Evolutionary conservation across 177 flowering plant species (phyloP).

Genomic region (Vitis hybrid): DNA sequence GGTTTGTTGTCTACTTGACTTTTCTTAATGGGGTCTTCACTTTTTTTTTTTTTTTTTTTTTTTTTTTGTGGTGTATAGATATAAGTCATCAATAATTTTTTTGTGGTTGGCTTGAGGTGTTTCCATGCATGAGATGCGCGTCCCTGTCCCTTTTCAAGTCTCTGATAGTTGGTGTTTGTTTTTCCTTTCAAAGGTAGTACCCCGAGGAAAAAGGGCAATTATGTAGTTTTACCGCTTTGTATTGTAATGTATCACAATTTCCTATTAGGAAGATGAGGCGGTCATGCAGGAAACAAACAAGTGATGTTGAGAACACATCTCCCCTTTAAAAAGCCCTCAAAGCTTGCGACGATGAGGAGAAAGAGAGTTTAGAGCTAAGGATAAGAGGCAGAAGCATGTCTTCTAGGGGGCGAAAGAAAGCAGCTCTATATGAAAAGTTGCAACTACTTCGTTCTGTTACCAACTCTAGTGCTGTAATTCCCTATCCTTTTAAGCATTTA

Average conservation of each 20-base stretch:
- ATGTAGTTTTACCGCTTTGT: conserved; percentile 3
- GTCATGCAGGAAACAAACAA: conserved; percentile 24
- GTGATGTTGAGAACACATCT: background rate
- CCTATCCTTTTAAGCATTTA: background rate
- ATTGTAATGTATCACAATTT: background rate
- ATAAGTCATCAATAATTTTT: background rate
- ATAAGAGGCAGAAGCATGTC: conserved; percentile 13
- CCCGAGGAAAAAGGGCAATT: conserved; percentile 4
- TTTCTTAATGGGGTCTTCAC: background rate
- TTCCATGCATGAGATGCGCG: too few relatives aligned
- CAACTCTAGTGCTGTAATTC: conserved; percentile 33
- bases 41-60: background rate
- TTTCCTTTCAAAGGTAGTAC: background rate
- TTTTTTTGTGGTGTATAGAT: too few relatives aligned
- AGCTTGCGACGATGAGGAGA: background rate
- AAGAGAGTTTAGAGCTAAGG: background rate
- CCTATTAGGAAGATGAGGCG: conserved; percentile 9
- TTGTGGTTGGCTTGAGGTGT: background rate
- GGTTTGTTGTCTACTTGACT: too few relatives aligned
- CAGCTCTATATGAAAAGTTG: conserved; percentile 25
- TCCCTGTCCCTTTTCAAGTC: too few relatives aligned
- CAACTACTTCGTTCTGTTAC: conserved; percentile 29
- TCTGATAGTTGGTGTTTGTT: background rate
- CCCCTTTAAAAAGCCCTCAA: background rate
- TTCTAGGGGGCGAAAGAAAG: conserved; percentile 26